Evolutionary conservation across 2,329 filamentous ascomycete species (phyloP), one percentile per base, ranked within the genome.

Genomic region (Aspergillus texensis): DNA sequence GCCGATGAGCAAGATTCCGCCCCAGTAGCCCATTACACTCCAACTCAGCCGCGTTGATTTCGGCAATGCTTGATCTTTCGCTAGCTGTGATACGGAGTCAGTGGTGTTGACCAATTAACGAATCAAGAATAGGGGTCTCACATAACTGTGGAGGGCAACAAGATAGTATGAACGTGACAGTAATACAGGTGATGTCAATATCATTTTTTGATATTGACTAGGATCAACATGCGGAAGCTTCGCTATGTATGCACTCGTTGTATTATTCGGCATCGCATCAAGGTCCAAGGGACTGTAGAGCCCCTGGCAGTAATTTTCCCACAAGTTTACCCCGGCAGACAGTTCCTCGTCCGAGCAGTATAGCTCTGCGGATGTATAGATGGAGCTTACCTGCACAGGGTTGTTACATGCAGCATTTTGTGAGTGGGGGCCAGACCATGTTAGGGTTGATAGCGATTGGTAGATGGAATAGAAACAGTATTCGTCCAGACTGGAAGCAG

Each of bases 1-100:
- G 12, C 61, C 62, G 2, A 66, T 30, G 14, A 59, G 41, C 19
- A 68, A 32, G 3, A 68, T 41, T 24, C 58, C 60, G 10, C 59
- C 66, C 66, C 66, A 68, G 34, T 68, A 68, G 2, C 64, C 66
- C 58, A 68, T 61, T 54, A 68, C 26, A 24, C 58, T 62, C 64
- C 66, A 68, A 26, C 66, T 62, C n/a, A 54, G 60, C 6, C 53
- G 62, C 32, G 57, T 64, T 26, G 65, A 58, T 36, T 54, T 67
- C 2, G 41, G 21, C 6, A 64, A 58, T 4, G 60, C 64, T 36
- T 57, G 64, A 26, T 64, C 66, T 39, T 66, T 64, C 9, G 62
- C 62, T n/a, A 68, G 62, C 66, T 67, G 28, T 34, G 21, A 46
- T 24, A 21, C 1, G 4, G 8, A n/a, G 48, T 34, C 10, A 53